Evolutionary conservation across 345 rosid species (phyloP).

Genomic region (Gossypium australe): DNA sequence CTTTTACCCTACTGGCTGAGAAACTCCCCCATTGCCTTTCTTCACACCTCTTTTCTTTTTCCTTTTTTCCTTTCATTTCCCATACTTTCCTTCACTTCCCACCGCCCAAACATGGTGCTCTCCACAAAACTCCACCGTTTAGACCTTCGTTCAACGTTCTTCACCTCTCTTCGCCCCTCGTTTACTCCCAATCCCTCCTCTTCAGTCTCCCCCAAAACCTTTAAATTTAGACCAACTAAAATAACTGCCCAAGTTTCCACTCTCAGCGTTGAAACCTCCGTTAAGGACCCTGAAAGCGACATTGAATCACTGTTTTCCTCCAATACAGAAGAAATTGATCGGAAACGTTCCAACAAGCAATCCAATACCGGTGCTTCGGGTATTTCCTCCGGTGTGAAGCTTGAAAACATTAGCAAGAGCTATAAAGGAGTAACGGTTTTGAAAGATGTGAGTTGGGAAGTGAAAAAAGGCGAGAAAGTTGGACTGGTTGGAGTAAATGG

Average conservation of each 20-base stretch:
- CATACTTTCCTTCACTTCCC: neutral
- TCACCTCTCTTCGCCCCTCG: constrained; percentile 37
- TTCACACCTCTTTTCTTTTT: neutral
- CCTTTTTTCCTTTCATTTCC: neutral
- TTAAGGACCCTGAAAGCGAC: constrained; percentile 40
- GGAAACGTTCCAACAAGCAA: constrained; percentile 31
- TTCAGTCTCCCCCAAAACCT: constrained; percentile 20
- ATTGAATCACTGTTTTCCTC: constrained; percentile 66
- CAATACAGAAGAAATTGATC: constrained; percentile 28
- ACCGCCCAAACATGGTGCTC: constrained; percentile 43
- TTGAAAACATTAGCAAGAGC: constrained; percentile 72
- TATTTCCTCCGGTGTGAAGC: constrained; percentile 81
- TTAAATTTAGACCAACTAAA: constrained; percentile 19
- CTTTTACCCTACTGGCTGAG: constrained; percentile 1
- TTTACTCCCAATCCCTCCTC: constrained; percentile 13
- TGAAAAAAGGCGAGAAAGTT: constrained; percentile 82
- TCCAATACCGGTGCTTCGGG: constrained; percentile 58
- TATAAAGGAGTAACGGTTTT: constrained; percentile 82
- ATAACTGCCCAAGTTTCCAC: constrained; percentile 45
- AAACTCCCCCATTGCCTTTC: neutral
- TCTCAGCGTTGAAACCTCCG: constrained; percentile 45
- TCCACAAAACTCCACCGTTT: constrained; percentile 54
- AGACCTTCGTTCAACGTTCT: constrained; percentile 53
- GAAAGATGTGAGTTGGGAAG: constrained; percentile 85
- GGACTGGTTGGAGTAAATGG: constrained; percentile 93